phyloP scores from a whole-genome alignment of 768 basidiomycete genomes.

The Suillus placidus region DNA sequence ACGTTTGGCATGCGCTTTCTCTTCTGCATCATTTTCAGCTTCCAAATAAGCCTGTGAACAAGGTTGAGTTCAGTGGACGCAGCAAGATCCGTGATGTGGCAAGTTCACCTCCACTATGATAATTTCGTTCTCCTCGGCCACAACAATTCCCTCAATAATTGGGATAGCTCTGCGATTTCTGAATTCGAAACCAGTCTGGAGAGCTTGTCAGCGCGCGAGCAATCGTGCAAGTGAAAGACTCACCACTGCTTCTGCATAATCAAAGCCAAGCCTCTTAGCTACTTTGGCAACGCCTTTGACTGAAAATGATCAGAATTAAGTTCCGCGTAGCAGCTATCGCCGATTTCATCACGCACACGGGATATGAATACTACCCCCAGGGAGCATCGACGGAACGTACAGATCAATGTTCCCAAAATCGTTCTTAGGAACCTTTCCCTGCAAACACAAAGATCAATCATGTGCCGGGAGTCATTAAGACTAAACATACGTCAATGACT shows the following conservation, averaged over 20 bases:
- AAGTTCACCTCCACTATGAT: constrained; percentile 67
- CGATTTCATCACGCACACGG: constrained; percentile 66
- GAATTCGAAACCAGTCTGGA: constrained; percentile 94
- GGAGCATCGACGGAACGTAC: constrained; percentile 94
- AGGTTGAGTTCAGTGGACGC: constrained; percentile 3
- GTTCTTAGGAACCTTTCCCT: constrained; percentile 96
- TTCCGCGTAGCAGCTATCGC: constrained; percentile 17
- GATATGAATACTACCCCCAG: constrained; percentile 81
- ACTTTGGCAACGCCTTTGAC: constrained; percentile 89
- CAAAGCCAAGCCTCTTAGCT: constrained; percentile 82
- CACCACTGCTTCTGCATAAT: constrained; percentile 95
- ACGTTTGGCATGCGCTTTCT: constrained; percentile 73
- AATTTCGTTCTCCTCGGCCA: constrained; percentile 79
- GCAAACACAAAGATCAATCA: constrained; percentile 16
- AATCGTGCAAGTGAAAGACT: constrained; percentile 37
- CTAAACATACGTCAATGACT: constrained; percentile 66
- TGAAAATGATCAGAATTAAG: constrained; percentile 33
- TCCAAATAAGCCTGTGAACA: constrained; percentile 78
- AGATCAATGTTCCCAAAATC: constrained; percentile 97
- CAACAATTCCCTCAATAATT: constrained; percentile 81
- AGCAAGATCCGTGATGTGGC: constrained; percentile 20
- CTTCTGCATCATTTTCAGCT: constrained; percentile 74
- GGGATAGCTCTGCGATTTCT: constrained; percentile 89
- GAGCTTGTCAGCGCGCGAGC: constrained; percentile 8
- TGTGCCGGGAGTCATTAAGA: constrained; percentile 4